Evolutionary conservation across 768 basidiomycete genomes (phyloP).

Genomic region (Dioszegia aurantiaca): DNA sequence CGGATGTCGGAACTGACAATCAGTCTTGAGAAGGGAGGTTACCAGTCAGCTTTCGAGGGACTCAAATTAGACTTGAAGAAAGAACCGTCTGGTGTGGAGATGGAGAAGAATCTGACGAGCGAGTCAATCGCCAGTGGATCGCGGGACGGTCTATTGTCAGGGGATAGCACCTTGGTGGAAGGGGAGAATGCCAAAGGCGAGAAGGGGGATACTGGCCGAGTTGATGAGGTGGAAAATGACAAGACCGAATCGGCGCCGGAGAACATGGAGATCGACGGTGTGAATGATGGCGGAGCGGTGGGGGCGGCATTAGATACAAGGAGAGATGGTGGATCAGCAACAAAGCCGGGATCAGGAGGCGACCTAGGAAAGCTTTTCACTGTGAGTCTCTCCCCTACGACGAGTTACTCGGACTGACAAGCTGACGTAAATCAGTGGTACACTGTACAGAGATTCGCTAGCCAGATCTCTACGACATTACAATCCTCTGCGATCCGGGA

Average conservation of each 20-base stretch:
- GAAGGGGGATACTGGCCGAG: too few species aligned
- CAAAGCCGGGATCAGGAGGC: background rate
- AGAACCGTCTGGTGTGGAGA: background rate
- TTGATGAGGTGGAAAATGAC: background rate
- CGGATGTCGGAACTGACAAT: background rate
- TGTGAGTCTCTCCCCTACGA: background rate
- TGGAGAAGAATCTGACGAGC: background rate
- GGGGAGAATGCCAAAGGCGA: background rate
- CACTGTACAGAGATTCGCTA: background rate
- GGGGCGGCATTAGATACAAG: too few species aligned
- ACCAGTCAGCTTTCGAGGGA: background rate
- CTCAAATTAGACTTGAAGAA: background rate
- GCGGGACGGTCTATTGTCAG: background rate
- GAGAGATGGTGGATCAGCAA: too few species aligned
- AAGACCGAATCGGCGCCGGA: background rate
- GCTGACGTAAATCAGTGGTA: background rate
- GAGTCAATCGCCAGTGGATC: background rate
- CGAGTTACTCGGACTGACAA: background rate
- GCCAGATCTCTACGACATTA: constrained; percentile 3
- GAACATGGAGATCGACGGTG: background rate
- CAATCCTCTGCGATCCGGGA: constrained; percentile 3
- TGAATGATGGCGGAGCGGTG: too few species aligned
- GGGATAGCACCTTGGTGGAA: constrained; percentile 2
- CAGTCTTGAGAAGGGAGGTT: constrained; percentile 14
- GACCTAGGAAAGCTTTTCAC: constrained; percentile 8